A percentile compares a stretch with the other conserved stretches of the same genome.
Conservation (phyloP, 495 filamentous ascomycete genomes). For the Beverwykella pulmonaria region DNA sequence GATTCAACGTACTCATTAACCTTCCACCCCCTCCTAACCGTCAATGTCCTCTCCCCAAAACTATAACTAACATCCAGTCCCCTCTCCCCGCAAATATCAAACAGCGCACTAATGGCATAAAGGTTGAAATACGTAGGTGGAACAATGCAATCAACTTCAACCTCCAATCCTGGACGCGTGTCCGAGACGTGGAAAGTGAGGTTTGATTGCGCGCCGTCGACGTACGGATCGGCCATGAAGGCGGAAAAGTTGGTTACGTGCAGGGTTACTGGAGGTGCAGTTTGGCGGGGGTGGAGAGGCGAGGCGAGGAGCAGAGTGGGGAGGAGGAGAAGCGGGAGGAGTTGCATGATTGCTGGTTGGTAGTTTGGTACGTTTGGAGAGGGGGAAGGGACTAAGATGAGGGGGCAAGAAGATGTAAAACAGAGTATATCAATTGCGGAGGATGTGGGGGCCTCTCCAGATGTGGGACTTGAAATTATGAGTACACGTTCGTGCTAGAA, state of each 20-base stretch:
- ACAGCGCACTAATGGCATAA: constrained; percentile 21
- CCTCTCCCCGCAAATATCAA: constrained; percentile 12
- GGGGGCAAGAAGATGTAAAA: neutral
- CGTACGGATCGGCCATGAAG: constrained; percentile 18
- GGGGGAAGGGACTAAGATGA: neutral
- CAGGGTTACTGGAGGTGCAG: neutral
- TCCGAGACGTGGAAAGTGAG: constrained; percentile 23
- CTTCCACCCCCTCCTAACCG: constrained; percentile 21
- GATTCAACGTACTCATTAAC: constrained; percentile 11
- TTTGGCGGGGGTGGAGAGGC: constrained; percentile 11
- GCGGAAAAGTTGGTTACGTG: constrained; percentile 18
- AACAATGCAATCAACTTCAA: constrained; percentile 10
- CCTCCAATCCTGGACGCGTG: constrained; percentile 2
- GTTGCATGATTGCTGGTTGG: too few species aligned
- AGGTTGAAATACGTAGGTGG: constrained; percentile 27
- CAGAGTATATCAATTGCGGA: neutral
- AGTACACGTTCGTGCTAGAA: too few species aligned
- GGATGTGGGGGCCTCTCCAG: neutral
- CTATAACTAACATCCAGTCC: constrained; percentile 6
- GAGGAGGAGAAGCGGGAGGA: neutral
- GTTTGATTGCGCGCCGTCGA: constrained; percentile 28
- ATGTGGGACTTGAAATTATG: neutral
- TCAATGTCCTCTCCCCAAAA: constrained; percentile 8
- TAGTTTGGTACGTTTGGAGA: neutral
- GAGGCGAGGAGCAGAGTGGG: constrained; percentile 1